phyloP scores from a whole-genome alignment of 1,284 basidiomycete genomes.

The Entoloma clypeatum region DNA sequence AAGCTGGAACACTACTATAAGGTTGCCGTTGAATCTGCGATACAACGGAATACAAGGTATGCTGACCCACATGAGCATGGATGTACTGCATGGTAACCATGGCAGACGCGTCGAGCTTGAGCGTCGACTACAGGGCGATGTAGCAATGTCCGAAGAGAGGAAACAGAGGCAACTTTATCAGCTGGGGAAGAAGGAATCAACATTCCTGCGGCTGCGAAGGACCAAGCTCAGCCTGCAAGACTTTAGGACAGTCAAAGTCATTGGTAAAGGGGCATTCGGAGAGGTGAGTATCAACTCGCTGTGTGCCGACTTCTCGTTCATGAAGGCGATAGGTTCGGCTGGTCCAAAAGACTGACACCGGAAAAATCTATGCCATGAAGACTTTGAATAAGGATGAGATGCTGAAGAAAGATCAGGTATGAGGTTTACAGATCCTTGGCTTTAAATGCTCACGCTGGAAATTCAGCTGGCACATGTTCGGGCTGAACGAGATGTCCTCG shows the following conservation, averaged over 20 bases:
- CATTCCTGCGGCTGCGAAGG: slow-evolving; percentile 66
- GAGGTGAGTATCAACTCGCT: slow-evolving; percentile 48
- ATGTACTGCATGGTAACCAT: background rate
- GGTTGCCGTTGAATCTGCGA: slow-evolving; percentile 86
- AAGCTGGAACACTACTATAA: slow-evolving; percentile 93
- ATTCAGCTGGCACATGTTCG: slow-evolving; percentile 90
- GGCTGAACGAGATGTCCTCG: slow-evolving; percentile 85
- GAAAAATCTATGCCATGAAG: slow-evolving; percentile 99
- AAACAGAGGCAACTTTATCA: slow-evolving; percentile 79
- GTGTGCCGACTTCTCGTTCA: background rate
- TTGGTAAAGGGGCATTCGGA: slow-evolving; percentile 93
- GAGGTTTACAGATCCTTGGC: slow-evolving; percentile 8
- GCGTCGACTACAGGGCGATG: slow-evolving; percentile 66
- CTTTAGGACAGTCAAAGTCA: slow-evolving; percentile 92
- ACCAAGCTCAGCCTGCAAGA: slow-evolving; percentile 87
- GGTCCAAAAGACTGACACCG: slow-evolving; percentile 95
- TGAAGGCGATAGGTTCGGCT: slow-evolving; percentile 71
- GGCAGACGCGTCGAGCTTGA: slow-evolving; percentile 82
- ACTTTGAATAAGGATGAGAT: slow-evolving; percentile 97
- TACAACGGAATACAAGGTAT: slow-evolving; percentile 83
- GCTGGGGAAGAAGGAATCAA: slow-evolving; percentile 81
- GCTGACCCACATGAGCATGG: background rate
- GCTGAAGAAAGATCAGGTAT: slow-evolving; percentile 97
- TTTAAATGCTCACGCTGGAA: slow-evolving; percentile 41
- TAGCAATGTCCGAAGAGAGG: slow-evolving; percentile 66